Conservation (phyloP, 148 eudicot genomes). For the Rhododendron kiyosumense region DNA sequence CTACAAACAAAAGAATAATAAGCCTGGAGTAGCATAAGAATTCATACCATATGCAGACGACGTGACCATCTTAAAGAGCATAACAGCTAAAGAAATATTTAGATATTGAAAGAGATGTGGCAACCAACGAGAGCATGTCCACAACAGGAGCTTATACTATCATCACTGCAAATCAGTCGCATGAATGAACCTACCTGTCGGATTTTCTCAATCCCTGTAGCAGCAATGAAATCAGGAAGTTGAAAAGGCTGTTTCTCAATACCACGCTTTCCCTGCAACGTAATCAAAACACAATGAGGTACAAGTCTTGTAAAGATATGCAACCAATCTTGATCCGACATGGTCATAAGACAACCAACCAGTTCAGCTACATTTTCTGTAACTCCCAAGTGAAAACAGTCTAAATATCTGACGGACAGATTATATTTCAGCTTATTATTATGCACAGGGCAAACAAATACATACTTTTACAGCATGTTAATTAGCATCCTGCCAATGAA, state of each 20-base stretch:
- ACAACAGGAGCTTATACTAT: not conserved
- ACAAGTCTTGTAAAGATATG: slow-evolving; percentile 6
- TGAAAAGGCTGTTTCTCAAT: slow-evolving; percentile 98
- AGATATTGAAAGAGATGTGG: not conserved
- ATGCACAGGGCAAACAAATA: slow-evolving; percentile 2
- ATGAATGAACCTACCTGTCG: slow-evolving; percentile 61
- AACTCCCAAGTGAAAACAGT: too few relatives aligned
- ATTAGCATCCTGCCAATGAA: too few relatives aligned
- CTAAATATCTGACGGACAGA: too few relatives aligned
- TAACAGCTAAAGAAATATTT: not conserved
- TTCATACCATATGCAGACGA: not conserved
- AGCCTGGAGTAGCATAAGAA: not conserved
- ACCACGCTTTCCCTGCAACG: slow-evolving; percentile 94
- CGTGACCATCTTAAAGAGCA: not conserved
- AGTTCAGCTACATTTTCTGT: too few relatives aligned
- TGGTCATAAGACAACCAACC: not conserved
- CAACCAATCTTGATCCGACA: too few relatives aligned
- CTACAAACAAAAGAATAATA: not conserved
- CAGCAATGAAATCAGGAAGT: slow-evolving; percentile 76
- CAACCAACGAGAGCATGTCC: not conserved
- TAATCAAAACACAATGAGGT: slow-evolving; percentile 31
- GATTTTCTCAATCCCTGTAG: slow-evolving; percentile 95
- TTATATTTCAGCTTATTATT: slow-evolving; percentile 18
- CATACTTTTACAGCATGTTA: slow-evolving; percentile 10
- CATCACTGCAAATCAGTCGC: not conserved